phyloP scores from a whole-genome alignment of 805 yeast genomes.

The Starmera dryadoides region DNA sequence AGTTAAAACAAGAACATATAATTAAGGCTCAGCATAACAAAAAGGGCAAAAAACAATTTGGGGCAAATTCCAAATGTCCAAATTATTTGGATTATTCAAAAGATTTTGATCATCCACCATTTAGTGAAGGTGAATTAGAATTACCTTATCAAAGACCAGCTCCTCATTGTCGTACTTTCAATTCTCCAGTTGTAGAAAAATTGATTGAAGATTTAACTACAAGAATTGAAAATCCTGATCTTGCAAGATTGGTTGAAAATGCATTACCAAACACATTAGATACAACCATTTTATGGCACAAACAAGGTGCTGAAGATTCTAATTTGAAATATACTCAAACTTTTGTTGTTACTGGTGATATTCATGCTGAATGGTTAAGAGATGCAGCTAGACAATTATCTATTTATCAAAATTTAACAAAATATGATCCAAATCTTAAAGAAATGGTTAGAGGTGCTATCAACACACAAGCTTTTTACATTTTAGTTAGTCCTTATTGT shows the following conservation, averaged over 20 bases:
- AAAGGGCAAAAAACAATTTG: constrained; percentile 1
- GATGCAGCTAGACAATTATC: constrained; percentile 81
- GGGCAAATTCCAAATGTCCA: constrained; percentile 35
- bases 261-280: constrained; percentile 84
- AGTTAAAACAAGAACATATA: not conserved
- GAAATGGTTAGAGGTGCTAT: constrained; percentile 70
- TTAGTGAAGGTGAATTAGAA: constrained; percentile 42
- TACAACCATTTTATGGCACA: constrained; percentile 77
- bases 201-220: constrained; percentile 44
- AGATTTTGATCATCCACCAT: constrained; percentile 43
- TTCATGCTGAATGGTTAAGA: constrained; percentile 89
- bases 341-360: constrained; percentile 86
- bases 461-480: constrained; percentile 63
- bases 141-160: constrained; percentile 77
- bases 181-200: constrained; percentile 52
- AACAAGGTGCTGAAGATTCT: constrained; percentile 4
- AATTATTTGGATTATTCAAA: constrained; percentile 58
- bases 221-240: constrained; percentile 51
- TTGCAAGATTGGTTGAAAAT: constrained; percentile 72
- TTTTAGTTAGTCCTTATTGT: constrained; percentile 67
- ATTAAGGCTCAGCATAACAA: not conserved
- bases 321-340: constrained; percentile 38
- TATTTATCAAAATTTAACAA: constrained; percentile 59
- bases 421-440: constrained; percentile 40
- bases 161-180: constrained; percentile 64